Conservation (phyloP, 1,284 basidiomycete genomes). For the Marasmius tenuissimus region DNA sequence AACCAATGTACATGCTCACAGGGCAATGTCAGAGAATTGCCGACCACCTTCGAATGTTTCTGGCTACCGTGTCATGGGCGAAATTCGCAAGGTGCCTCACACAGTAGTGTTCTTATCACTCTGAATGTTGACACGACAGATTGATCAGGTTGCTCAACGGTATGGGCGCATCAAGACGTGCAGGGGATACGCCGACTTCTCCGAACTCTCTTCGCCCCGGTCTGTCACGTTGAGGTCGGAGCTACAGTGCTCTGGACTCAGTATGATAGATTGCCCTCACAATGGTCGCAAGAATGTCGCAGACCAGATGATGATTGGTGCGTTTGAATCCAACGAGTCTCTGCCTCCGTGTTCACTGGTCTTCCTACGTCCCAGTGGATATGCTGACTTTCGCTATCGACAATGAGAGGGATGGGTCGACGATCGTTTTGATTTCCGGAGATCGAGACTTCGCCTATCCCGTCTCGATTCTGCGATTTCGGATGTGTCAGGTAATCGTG, state of each 20-base stretch:
- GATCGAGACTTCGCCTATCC: conserved; percentile 64
- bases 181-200: conserved; percentile 44
- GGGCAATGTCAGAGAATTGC: conserved; percentile 46
- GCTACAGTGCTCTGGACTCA: conserved; percentile 59
- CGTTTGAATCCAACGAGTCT: conserved; percentile 1
- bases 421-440: conserved; percentile 55
- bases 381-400: conserved; percentile 62
- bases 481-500: conserved; percentile 50
- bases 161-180: conserved; percentile 33
- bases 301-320: conserved; percentile 54
- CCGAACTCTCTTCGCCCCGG: conserved; percentile 29
- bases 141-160: conserved; percentile 19
- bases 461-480: conserved; percentile 49
- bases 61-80: conserved; percentile 31
- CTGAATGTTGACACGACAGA: too few relatives aligned
- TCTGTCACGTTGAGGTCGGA: conserved; percentile 48
- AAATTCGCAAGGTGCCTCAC: conserved; percentile 24
- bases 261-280: conserved; percentile 57
- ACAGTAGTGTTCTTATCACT: too few relatives aligned
- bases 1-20: not conserved
- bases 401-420: conserved; percentile 48
- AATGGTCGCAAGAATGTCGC: conserved; percentile 55
- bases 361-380: conserved; percentile 40
- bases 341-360: not conserved
- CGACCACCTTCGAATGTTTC: conserved; percentile 37